These are phyloP conservation scores for Pterulicium gracile DNA, from an alignment of 1,284 basidiomycete species.

Conservation along the genomic window DNA sequence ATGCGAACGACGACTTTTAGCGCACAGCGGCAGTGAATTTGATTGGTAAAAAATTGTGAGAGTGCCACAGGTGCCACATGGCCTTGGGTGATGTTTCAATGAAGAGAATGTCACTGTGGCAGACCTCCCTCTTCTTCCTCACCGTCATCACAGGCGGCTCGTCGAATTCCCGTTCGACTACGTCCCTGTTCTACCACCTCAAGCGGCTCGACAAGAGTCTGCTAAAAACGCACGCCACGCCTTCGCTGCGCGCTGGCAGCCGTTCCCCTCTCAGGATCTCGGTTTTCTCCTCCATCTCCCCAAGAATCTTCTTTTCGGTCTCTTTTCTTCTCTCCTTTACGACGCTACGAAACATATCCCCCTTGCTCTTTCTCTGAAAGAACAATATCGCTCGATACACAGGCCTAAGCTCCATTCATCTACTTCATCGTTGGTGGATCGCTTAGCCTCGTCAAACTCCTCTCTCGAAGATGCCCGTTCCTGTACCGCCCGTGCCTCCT, in stretches of 20 bases:
- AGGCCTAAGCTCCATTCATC: slow-evolving; percentile 15
- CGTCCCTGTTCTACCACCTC: not conserved
- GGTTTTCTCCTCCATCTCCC: slow-evolving; percentile 15
- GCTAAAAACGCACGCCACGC: slow-evolving; percentile 56
- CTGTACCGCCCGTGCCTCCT: slow-evolving; percentile 52
- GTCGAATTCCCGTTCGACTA: no score
- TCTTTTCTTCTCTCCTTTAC: slow-evolving; percentile 31
- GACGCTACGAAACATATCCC: slow-evolving; percentile 41
- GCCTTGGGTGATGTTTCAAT: no score
- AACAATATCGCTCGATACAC: slow-evolving; percentile 9
- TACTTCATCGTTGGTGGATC: slow-evolving; percentile 26
- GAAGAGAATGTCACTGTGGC: no score
- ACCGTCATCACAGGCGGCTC: no score
- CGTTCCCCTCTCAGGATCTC: slow-evolving; percentile 23
- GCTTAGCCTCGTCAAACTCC: slow-evolving; percentile 23
- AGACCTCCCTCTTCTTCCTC: no score
- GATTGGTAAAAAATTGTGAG: no score
- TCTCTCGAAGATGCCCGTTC: slow-evolving; percentile 69
- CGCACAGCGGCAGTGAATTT: no score
- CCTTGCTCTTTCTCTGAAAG: slow-evolving; percentile 24
- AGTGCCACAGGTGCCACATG: no score
- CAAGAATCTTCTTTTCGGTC: slow-evolving; percentile 13
- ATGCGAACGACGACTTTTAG: no score
- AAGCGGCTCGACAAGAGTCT: slow-evolving; percentile 36
- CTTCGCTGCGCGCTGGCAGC: slow-evolving; percentile 83